Evolutionary conservation across 2,329 filamentous ascomycete species (phyloP).

Genomic region (Ophiostoma triangulosporum): DNA sequence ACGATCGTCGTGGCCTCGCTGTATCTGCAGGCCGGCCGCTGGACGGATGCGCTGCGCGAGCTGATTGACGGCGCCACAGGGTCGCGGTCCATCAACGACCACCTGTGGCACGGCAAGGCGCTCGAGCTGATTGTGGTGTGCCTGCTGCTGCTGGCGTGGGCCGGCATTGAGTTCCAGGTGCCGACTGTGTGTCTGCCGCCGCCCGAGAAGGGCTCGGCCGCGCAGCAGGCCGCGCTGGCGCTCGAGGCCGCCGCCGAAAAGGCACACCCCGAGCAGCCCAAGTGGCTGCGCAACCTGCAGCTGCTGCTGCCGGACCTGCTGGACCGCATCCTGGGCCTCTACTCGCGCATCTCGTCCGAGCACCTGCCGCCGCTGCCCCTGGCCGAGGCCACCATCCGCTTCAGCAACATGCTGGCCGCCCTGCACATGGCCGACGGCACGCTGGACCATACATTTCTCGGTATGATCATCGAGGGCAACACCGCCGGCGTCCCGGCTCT

Average conservation of each 20-base stretch:
- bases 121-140: conserved; percentile 77
- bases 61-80: conserved; percentile 66
- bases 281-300: conserved; percentile 40
- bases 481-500: conserved; percentile 34
- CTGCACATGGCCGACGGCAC: conserved; percentile 52
- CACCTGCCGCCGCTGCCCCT: conserved; percentile 56
- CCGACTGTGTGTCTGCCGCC: conserved; percentile 39
- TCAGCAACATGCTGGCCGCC: conserved; percentile 54
- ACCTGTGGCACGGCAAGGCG: conserved; percentile 95
- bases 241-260: conserved; percentile 24
- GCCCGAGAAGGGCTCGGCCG: conserved; percentile 30
- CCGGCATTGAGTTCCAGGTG: conserved; percentile 71
- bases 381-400: conserved; percentile 60
- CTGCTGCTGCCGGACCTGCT: conserved; percentile 56
- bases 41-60: conserved; percentile 77
- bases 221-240: conserved; percentile 18
- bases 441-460: conserved; percentile 45
- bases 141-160: conserved; percentile 73
- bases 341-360: conserved; percentile 57
- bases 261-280: conserved; percentile 34
- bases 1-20: conserved; percentile 71
- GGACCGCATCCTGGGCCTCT: conserved; percentile 61
- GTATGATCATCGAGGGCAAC: conserved; percentile 51
- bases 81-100: conserved; percentile 70
- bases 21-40: conserved; percentile 79